These are phyloP conservation scores for Claviceps pazoutovae DNA, from an alignment of 2,329 filamentous ascomycete species.

Conservation along the genomic window DNA sequence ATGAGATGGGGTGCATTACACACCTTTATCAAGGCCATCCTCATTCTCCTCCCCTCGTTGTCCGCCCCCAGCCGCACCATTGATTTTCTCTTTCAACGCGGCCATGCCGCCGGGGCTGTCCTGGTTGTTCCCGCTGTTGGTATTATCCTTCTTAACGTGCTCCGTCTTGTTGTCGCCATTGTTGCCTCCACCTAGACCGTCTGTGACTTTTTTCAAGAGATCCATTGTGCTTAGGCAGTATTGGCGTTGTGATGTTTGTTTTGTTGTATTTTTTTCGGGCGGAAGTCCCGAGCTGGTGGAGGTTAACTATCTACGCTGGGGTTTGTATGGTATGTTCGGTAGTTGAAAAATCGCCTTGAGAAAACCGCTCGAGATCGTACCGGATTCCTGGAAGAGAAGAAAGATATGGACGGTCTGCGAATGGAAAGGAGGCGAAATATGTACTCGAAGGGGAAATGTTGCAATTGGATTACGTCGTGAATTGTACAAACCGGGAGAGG, in stretches of 20 bases:
- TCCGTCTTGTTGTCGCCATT: neutral
- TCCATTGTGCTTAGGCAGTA: neutral
- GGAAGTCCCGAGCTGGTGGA: neutral
- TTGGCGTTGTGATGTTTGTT: neutral
- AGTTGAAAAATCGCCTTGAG: no score
- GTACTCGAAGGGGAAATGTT: neutral
- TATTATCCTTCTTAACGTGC: neutral
- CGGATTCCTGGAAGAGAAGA: no score
- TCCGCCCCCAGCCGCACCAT: slow-evolving; percentile 59
- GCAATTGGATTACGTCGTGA: no score
- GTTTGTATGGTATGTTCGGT: no score
- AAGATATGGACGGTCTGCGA: no score
- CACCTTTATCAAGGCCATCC: slow-evolving; percentile 70
- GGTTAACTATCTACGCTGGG: neutral
- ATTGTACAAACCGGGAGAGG: no score
- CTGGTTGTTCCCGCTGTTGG: neutral
- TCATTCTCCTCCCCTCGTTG: slow-evolving; percentile 67
- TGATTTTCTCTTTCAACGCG: slow-evolving; percentile 60
- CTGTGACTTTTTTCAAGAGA: neutral
- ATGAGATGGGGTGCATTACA: neutral
- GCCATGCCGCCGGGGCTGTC: slow-evolving; percentile 25
- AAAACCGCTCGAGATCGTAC: no score
- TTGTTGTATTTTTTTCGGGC: neutral
- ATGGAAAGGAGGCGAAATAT: neutral
- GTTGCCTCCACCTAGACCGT: neutral